A percentile compares a stretch with the other conserved stretches of the same genome.
Evolutionary conservation across 176 grass and related monocot species (phyloP).

Genomic region (Alloteropsis semialata): DNA sequence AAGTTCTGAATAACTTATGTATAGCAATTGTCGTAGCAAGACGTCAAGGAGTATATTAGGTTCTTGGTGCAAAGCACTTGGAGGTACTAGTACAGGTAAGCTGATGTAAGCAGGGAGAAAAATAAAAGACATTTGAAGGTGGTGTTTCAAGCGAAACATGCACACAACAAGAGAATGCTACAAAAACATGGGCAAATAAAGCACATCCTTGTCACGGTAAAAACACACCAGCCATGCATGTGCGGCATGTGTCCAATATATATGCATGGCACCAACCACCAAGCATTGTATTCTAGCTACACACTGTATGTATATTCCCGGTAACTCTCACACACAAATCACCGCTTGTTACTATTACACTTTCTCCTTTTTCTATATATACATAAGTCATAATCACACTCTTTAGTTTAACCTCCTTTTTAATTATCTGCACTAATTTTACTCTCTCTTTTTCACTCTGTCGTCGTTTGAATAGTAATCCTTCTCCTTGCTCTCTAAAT

Average conservation of each 20-base stretch:
- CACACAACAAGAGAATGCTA: neutral
- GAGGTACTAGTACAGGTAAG: neutral
- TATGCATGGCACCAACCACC: neutral
- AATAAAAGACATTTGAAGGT: too few species aligned
- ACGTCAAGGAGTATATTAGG: neutral
- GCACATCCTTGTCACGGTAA: neutral
- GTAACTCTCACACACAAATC: constrained; percentile 20
- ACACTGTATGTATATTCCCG: neutral
- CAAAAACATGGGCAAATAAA: neutral
- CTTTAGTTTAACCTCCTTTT: constrained; percentile 26
- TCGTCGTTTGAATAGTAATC: neutral
- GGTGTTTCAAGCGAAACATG: neutral
- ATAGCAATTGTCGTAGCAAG: neutral
- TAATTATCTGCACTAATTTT: constrained; percentile 22
- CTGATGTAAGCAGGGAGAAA: neutral
- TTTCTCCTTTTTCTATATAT: constrained; percentile 26
- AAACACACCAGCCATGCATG: neutral
- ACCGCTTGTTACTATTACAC: constrained; percentile 6
- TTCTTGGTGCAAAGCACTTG: neutral
- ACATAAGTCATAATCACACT: constrained; percentile 24
- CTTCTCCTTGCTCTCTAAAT: neutral
- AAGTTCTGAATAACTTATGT: too few species aligned
- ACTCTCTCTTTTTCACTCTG: neutral
- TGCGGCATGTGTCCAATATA: neutral
- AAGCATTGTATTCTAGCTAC: neutral